Percentiles rank a stretch among this genome's conserved stretches.
These are phyloP conservation scores for Corymbia citriodora DNA, from an alignment of 441 rosid genomes.

Conservation along the genomic window DNA sequence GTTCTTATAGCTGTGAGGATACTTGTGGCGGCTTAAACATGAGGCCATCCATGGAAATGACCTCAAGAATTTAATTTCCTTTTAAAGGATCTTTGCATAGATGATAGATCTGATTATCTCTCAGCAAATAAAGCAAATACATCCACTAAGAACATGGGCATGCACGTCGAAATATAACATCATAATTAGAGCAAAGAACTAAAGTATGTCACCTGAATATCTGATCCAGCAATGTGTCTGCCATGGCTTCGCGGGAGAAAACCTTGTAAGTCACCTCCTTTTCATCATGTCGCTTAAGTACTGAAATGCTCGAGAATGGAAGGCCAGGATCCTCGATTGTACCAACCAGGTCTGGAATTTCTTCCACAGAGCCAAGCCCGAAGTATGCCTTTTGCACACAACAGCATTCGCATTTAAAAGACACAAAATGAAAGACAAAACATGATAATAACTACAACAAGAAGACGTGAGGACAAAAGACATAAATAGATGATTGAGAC, in stretches of 20 bases:
- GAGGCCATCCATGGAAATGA: background rate
- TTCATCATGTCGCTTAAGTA: conserved; percentile 50
- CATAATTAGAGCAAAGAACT: background rate
- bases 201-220: conserved; percentile 59
- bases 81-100: background rate
- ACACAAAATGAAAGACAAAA: background rate
- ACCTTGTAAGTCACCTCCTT: conserved; percentile 70
- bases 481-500: background rate
- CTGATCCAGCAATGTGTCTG: conserved; percentile 63
- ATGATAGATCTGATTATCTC: background rate
- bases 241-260: conserved; percentile 57
- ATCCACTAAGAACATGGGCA: background rate
- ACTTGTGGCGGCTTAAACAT: background rate
- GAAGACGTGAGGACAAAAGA: background rate
- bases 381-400: conserved; percentile 53
- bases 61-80: background rate
- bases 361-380: conserved; percentile 52
- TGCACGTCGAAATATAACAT: no score
- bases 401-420: conserved; percentile 1
- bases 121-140: background rate
- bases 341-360: conserved; percentile 73
- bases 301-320: conserved; percentile 77
- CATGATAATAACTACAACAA: background rate
- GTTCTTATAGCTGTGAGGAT: background rate
- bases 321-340: conserved; percentile 70